Conservation (phyloP, 2,329 filamentous ascomycete species). For the Aschersonia sp. region DNA sequence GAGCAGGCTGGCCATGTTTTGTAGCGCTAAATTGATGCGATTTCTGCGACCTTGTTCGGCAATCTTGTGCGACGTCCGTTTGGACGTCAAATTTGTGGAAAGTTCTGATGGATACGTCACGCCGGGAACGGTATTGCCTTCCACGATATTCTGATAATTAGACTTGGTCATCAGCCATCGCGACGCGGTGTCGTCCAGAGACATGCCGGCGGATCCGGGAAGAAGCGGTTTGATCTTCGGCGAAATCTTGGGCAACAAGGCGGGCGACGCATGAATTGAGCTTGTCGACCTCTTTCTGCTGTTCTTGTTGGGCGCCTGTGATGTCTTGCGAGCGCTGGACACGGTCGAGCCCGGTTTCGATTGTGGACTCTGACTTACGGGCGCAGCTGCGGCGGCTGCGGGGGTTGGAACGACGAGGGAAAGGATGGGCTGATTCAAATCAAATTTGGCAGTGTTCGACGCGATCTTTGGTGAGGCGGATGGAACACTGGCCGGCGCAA, state of each 20-base stretch:
- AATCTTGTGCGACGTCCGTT: constrained; percentile 94
- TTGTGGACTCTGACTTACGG: constrained; percentile 55
- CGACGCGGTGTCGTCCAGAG: constrained; percentile 46
- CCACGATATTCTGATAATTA: constrained; percentile 94
- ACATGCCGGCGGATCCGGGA: constrained; percentile 40
- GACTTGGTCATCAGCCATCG: constrained; percentile 83
- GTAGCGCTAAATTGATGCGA: constrained; percentile 84
- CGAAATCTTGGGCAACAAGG: constrained; percentile 76
- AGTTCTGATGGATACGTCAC: constrained; percentile 83
- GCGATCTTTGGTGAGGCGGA: constrained; percentile 22
- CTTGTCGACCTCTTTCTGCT: constrained; percentile 60
- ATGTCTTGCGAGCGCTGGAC: constrained; percentile 36
- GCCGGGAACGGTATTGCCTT: constrained; percentile 81
- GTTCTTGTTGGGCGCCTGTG: constrained; percentile 39
- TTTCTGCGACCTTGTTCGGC: constrained; percentile 93
- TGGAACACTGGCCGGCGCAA: constrained; percentile 21
- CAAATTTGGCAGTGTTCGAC: constrained; percentile 30
- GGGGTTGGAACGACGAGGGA: constrained; percentile 32
- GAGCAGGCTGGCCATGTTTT: constrained; percentile 80
- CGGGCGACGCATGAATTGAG: constrained; percentile 71
- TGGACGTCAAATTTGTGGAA: constrained; percentile 87
- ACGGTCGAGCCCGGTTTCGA: constrained; percentile 35
- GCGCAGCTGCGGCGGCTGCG: constrained; percentile 22
- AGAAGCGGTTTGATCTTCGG: constrained; percentile 88
- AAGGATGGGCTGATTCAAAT: constrained; percentile 32